Evolutionary conservation across 306 rosid genomes (phyloP).

Genomic region (Vigna reflexopilosa): DNA sequence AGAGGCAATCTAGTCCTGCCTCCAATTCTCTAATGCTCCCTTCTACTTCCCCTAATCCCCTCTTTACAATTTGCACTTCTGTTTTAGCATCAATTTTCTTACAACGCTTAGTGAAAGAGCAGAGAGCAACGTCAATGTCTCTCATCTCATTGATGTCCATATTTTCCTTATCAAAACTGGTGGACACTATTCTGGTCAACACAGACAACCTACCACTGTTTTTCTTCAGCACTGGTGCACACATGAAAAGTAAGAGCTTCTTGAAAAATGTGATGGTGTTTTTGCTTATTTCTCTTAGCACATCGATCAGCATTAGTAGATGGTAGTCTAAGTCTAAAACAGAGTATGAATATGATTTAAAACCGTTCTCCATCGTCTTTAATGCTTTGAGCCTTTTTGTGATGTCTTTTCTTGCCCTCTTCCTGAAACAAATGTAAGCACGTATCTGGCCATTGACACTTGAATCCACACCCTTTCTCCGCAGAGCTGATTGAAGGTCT

Average conservation of each 20-base stretch:
- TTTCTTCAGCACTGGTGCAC: constrained; percentile 37
- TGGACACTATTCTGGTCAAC: constrained; percentile 39
- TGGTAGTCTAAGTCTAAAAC: constrained; percentile 29
- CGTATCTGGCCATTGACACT: constrained; percentile 47
- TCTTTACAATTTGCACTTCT: constrained; percentile 37
- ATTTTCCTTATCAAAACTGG: constrained; percentile 20
- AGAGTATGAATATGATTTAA: constrained; percentile 27
- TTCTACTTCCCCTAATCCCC: constrained; percentile 42
- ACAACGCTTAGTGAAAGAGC: constrained; percentile 16
- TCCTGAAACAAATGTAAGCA: constrained; percentile 57
- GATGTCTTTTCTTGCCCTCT: constrained; percentile 58
- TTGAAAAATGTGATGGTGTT: constrained; percentile 46
- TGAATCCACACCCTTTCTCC: constrained; percentile 56
- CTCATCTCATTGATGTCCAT: constrained; percentile 37
- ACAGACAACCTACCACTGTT: constrained; percentile 44
- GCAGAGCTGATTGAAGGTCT: constrained; percentile 58
- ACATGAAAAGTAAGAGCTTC: constrained; percentile 42
- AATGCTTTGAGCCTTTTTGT: constrained; percentile 47
- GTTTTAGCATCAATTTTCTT: constrained; percentile 5
- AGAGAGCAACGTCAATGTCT: constrained; percentile 41
- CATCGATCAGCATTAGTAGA: constrained; percentile 25
- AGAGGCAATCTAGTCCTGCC: constrained; percentile 47
- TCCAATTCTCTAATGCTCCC: constrained; percentile 40
- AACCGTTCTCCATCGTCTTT: constrained; percentile 45
- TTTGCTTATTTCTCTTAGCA: constrained; percentile 48